Conservation (phyloP, 331 rosid genomes). For the Dryas integrifolia region DNA sequence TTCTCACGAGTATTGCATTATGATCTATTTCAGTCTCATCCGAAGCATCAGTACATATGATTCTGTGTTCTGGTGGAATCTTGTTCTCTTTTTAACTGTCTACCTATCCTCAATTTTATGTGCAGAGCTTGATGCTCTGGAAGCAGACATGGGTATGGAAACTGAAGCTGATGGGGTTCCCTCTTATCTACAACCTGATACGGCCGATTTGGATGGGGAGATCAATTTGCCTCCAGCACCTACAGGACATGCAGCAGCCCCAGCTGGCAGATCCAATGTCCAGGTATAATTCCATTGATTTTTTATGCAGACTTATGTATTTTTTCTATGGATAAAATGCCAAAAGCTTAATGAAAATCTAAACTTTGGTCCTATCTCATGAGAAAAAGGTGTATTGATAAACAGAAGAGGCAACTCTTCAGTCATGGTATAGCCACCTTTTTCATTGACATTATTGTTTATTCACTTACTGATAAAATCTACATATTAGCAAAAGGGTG, state of each 20-base stretch:
- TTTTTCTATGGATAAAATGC: neutral
- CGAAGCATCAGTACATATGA: neutral
- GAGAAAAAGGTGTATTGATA: neutral
- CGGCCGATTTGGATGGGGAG: conserved; percentile 74
- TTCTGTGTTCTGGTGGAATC: neutral
- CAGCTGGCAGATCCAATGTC: conserved; percentile 66
- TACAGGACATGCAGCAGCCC: conserved; percentile 55
- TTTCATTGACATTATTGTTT: neutral
- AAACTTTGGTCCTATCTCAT: neutral
- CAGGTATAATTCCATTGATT: conserved; percentile 49
- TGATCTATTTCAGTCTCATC: neutral
- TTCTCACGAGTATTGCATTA: neutral
- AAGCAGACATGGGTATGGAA: conserved; percentile 88
- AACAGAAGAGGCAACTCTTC: neutral
- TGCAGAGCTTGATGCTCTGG: conserved; percentile 92
- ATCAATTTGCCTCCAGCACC: conserved; percentile 93
- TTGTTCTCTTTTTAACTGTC: neutral
- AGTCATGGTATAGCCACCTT: neutral
- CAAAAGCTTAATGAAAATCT: neutral
- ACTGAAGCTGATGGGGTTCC: conserved; percentile 81
- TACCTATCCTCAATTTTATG: conserved; percentile 5
- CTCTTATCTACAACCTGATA: conserved; percentile 94
- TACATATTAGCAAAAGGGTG: no score
- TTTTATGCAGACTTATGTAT: neutral
- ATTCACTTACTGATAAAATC: no score